Evolutionary conservation across 805 yeast species (phyloP).

Genomic region (Saccharomycopsis oosterbeekiorum): DNA sequence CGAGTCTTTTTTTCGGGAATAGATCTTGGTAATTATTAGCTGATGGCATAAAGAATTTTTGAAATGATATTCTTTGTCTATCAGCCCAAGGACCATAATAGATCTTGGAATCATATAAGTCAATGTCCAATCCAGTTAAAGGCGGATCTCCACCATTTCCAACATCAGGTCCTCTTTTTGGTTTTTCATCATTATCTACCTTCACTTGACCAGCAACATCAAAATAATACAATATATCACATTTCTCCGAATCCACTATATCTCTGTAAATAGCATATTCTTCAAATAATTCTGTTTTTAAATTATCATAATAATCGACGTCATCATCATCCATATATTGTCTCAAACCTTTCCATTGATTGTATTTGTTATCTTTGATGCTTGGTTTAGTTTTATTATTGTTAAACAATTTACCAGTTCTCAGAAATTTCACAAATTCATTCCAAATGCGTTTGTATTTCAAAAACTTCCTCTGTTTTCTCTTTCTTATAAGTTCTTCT

Average conservation of each 20-base stretch:
- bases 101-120: constrained; percentile 49
- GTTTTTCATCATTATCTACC: constrained; percentile 19
- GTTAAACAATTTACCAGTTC: not conserved
- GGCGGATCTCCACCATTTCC: constrained; percentile 55
- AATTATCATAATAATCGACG: constrained; percentile 23
- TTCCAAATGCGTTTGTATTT: constrained; percentile 17
- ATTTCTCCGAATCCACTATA: constrained; percentile 49
- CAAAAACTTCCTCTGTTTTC: constrained; percentile 15
- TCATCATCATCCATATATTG: constrained; percentile 46
- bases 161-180: constrained; percentile 39
- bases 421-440: constrained; percentile 23
- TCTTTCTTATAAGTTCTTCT: constrained; percentile 18
- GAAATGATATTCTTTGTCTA: constrained; percentile 62
- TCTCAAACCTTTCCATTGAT: constrained; percentile 64
- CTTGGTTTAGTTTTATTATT: not conserved
- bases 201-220: constrained; percentile 61
- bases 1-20: constrained; percentile 30
- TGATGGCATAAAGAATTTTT: constrained; percentile 57
- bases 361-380: not conserved
- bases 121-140: constrained; percentile 49
- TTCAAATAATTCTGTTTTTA: constrained; percentile 28
- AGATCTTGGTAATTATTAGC: constrained; percentile 43
- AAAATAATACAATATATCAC: constrained; percentile 49
- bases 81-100: constrained; percentile 97
- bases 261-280: constrained; percentile 81